Percentiles rank a stretch among this genome's conserved stretches.
These are phyloP conservation scores for Coelastrella sp. DNA, from an alignment of 139 green algal genomes.

Conservation along the genomic window DNA sequence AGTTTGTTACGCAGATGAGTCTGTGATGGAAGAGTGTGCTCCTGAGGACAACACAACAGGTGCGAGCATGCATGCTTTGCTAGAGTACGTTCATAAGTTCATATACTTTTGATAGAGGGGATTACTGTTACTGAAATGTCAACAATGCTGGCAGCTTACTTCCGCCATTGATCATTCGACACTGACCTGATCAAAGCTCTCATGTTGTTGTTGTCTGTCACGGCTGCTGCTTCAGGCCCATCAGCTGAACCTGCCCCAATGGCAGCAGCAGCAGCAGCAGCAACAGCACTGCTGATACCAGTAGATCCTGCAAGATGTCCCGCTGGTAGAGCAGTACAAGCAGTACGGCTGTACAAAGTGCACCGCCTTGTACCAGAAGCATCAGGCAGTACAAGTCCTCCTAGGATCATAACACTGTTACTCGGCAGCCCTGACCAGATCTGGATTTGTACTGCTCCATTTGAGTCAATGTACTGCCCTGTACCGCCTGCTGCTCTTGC, in stretches of 20 bases:
- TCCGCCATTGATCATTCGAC: too few species aligned
- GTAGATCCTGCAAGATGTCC: background rate
- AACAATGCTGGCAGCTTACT: too few species aligned
- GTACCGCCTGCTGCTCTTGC: background rate
- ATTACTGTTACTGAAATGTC: too few species aligned
- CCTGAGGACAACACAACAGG: background rate
- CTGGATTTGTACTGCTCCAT: background rate
- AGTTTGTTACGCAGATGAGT: background rate
- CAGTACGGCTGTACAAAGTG: background rate
- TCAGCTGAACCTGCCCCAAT: background rate
- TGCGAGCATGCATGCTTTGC: background rate
- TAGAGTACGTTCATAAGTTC: too few species aligned
- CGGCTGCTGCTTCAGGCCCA: background rate
- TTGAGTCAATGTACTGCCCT: background rate
- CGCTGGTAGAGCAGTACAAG: background rate
- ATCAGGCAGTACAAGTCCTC: conserved; percentile 5
- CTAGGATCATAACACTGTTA: background rate
- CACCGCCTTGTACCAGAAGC: conserved; percentile 27
- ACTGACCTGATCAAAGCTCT: too few species aligned
- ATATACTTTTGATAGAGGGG: too few species aligned
- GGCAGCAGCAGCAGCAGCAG: background rate
- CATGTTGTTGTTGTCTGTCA: background rate
- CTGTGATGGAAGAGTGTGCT: background rate
- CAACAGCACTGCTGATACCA: background rate
- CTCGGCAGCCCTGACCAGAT: background rate